phyloP scores from a whole-genome alignment of 345 rosid species.

The Raphanus raphanistrum region DNA sequence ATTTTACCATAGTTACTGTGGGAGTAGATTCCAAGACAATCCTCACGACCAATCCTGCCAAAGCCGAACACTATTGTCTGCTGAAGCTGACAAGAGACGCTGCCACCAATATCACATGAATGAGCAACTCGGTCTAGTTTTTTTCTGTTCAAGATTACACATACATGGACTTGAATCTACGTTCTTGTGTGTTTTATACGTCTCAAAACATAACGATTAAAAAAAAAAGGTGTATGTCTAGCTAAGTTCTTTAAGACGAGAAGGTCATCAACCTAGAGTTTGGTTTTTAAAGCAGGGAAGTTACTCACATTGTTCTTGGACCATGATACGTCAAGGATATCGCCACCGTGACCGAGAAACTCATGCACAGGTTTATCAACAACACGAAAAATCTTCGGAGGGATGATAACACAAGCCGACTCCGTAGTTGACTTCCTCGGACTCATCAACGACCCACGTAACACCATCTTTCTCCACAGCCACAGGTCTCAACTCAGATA shows the following conservation, averaged over 20 bases:
- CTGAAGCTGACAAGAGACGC: constrained; percentile 77
- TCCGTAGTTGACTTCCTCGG: constrained; percentile 58
- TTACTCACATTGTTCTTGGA: constrained; percentile 69
- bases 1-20: constrained; percentile 76
- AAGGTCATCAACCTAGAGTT: constrained; percentile 14
- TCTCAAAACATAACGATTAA: constrained; percentile 24
- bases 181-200: constrained; percentile 25
- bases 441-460: constrained; percentile 49
- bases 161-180: constrained; percentile 43
- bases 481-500: constrained; percentile 67
- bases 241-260: background rate
- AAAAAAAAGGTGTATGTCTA: background rate
- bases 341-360: constrained; percentile 62
- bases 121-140: constrained; percentile 46
- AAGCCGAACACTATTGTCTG: constrained; percentile 73
- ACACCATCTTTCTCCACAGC: constrained; percentile 54
- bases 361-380: constrained; percentile 74
- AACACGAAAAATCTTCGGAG: constrained; percentile 75
- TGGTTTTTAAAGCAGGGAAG: background rate
- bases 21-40: constrained; percentile 59
- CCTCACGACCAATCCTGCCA: constrained; percentile 67
- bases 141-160: constrained; percentile 45
- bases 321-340: constrained; percentile 80
- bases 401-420: constrained; percentile 78
- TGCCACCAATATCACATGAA: constrained; percentile 50